Base-by-base conservation (phyloP, 768 basidiomycete genomes). In the Chalciporus piperatus region DNA sequence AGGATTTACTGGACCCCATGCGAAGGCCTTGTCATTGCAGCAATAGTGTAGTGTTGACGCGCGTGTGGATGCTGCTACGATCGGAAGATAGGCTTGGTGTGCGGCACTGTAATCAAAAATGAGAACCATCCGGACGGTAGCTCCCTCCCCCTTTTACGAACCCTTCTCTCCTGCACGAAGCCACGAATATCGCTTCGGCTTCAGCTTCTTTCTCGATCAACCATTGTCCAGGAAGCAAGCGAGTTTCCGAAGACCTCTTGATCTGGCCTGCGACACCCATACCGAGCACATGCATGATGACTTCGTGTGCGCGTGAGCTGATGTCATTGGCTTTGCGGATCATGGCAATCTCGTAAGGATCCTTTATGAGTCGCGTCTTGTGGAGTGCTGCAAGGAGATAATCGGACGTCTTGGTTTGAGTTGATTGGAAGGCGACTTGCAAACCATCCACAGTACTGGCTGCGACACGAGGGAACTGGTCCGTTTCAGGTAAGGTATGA, bases 21-120 rank as follows among this genome's bases (percentile, higher is more conserved):
- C 84, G 63, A 92, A 91, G 41, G 84, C 85, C 51, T 80, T 81
- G 65, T 94, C 90, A 62, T 96, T 97, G 72, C 92, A 94, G 61
- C 93, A 93, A 69, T 98, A 98, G 63, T 98, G 95, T 4, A 98
- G 74, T 0, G 92, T 97, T 1, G 92, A 86, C 4, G 94, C 93
- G 17, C 92, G 80, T 3, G 82, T 82, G 0, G 92, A 87, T 0
- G 88, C 85, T 1, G 96, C 96, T 3, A 94, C 89, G 47, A 97
- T 97, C 2, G 96, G 94, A 7, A 90, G 76, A 69, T 98, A 98
- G 0, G 94, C 92, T 70, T 95, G 92, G 46, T 88, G 88, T 11
- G 84, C 78, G 1, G 93, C 77, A 16, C 93, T 95, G 45, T 9
- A 37, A 23, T 20, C 30, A 22, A 48, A 7, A 1, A 35, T 41